A percentile compares a stretch with the other conserved stretches of the same genome.
Conservation (phyloP, 768 basidiomycete species). For the Thelephora ganbajun region DNA sequence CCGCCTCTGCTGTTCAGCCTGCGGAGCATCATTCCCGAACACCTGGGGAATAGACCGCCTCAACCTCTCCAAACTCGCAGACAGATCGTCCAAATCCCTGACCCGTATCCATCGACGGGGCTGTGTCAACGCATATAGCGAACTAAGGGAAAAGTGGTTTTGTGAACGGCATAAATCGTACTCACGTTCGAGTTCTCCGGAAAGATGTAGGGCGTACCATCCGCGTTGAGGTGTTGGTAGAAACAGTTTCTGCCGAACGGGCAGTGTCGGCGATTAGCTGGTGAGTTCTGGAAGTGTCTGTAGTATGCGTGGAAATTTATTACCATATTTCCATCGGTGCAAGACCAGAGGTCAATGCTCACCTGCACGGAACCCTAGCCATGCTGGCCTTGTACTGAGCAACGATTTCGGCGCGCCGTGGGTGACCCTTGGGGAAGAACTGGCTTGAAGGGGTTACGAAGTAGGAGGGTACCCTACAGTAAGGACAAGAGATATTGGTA, state of each 20-base stretch:
- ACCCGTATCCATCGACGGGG: too few species aligned
- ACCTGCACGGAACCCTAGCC: slow-evolving; percentile 58
- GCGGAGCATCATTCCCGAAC: too few species aligned
- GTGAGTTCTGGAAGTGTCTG: slow-evolving; percentile 52
- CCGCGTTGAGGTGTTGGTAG: slow-evolving; percentile 54
- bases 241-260: slow-evolving; percentile 77
- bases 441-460: slow-evolving; percentile 65
- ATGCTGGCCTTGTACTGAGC: slow-evolving; percentile 61
- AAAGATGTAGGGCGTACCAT: slow-evolving; percentile 50
- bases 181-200: slow-evolving; percentile 22
- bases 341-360: slow-evolving; percentile 11
- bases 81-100: too few species aligned
- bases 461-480: slow-evolving; percentile 53
- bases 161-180: neutral
- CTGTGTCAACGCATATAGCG: too few species aligned
- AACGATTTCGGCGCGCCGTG: slow-evolving; percentile 35
- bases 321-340: neutral
- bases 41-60: too few species aligned
- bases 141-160: too few species aligned
- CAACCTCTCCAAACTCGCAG: too few species aligned
- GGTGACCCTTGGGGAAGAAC: slow-evolving; percentile 41
- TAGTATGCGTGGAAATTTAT: neutral
- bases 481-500: slow-evolving; percentile 64
- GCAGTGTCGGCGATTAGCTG: slow-evolving; percentile 37
- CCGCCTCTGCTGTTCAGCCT: too few species aligned